These are phyloP conservation scores for Oemleria cerasiformis DNA, from an alignment of 306 rosid genomes.

Conservation along the genomic window DNA sequence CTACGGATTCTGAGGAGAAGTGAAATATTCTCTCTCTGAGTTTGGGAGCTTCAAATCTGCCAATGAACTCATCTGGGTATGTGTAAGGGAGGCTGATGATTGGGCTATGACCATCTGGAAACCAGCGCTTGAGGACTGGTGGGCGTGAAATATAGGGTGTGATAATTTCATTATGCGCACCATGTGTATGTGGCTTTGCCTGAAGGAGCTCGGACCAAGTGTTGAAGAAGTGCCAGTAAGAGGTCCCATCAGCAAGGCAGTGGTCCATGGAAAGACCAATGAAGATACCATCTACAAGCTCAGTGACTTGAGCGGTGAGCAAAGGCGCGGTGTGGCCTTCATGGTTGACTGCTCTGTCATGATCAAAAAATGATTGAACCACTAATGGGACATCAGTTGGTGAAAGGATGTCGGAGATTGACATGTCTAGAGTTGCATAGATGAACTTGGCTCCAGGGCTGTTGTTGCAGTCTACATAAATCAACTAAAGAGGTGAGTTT, in stretches of 20 bases:
- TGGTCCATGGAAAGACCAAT: constrained; percentile 68
- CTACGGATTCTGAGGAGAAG: constrained; percentile 46
- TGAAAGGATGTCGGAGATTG: constrained; percentile 47
- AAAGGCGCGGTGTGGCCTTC: constrained; percentile 58
- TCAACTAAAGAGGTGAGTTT: constrained; percentile 23
- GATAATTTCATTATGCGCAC: background rate
- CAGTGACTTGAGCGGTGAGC: constrained; percentile 53
- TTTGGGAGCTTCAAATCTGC: constrained; percentile 33
- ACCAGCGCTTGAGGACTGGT: constrained; percentile 46
- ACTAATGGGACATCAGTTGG: constrained; percentile 47
- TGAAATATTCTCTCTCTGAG: constrained; percentile 58
- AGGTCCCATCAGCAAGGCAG: constrained; percentile 44
- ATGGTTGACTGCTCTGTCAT: constrained; percentile 47
- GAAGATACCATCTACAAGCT: constrained; percentile 56
- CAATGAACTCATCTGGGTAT: constrained; percentile 38
- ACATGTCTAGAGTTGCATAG: constrained; percentile 39
- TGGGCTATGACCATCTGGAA: constrained; percentile 43
- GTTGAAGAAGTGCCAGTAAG: constrained; percentile 62
- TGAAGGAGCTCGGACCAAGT: constrained; percentile 55
- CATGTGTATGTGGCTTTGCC: constrained; percentile 17
- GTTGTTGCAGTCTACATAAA: constrained; percentile 41
- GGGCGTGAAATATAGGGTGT: constrained; percentile 23
- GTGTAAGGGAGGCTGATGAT: constrained; percentile 45
- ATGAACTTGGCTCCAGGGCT: constrained; percentile 49
- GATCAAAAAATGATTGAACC: constrained; percentile 57